phyloP scores from a whole-genome alignment of 257 asterid genomes.

The Oldenlandia corymbosa region DNA sequence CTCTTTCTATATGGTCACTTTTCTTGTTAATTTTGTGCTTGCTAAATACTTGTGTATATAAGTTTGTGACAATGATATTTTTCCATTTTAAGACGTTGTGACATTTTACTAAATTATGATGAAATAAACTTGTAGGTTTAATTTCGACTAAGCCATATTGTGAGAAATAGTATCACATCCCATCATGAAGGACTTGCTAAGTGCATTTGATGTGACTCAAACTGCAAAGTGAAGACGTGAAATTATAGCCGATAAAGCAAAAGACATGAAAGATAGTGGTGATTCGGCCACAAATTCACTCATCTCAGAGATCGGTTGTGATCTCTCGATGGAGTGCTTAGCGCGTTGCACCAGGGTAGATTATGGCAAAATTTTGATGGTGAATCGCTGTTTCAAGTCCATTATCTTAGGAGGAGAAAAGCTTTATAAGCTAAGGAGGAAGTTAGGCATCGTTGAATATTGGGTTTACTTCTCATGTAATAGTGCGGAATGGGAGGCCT shows the following conservation, averaged over 20 bases:
- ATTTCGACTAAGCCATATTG: no score
- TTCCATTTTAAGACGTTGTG: no score
- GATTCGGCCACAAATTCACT: slow-evolving; percentile 15
- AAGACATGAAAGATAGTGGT: slow-evolving; percentile 1
- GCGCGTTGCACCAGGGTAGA: slow-evolving; percentile 29
- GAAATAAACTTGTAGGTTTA: no score
- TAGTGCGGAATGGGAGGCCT: slow-evolving; percentile 39
- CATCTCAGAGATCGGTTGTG: slow-evolving; percentile 32
- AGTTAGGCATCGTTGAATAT: slow-evolving; percentile 26
- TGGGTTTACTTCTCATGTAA: slow-evolving; percentile 41
- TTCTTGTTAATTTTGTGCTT: no score
- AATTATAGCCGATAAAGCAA: slow-evolving; percentile 16
- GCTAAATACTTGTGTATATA: no score
- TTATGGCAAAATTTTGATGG: slow-evolving; percentile 23
- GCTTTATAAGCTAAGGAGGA: slow-evolving; percentile 31
- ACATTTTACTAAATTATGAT: no score
- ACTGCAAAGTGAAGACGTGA: slow-evolving; percentile 40
- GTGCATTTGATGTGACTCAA: slow-evolving; percentile 37
- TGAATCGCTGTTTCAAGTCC: slow-evolving; percentile 31
- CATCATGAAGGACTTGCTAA: slow-evolving; percentile 46
- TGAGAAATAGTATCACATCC: slow-evolving; percentile 53
- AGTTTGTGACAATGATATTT: no score
- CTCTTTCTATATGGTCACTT: no score
- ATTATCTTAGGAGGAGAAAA: slow-evolving; percentile 31
- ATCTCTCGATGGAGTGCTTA: slow-evolving; percentile 28